These are phyloP conservation scores for Aphanoascus verrucosus DNA, from an alignment of 2,329 filamentous ascomycete genomes.

Conservation along the genomic window DNA sequence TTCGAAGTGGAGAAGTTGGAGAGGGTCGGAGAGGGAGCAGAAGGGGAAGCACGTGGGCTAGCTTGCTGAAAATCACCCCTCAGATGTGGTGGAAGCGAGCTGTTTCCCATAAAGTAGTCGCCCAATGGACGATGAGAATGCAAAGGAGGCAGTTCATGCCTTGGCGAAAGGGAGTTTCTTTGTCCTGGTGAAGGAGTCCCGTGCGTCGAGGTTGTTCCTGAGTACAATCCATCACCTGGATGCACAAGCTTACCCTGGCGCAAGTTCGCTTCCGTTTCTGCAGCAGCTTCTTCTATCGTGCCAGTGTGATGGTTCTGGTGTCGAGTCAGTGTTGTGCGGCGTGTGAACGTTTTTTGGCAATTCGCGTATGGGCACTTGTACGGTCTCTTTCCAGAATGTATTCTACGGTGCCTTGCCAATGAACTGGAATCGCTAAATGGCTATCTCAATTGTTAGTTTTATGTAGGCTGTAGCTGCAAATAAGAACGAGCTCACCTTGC, in stretches of 20 bases:
- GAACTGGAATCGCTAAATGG: conserved; percentile 95
- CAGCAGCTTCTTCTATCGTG: conserved; percentile 86
- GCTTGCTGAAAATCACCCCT: conserved; percentile 61
- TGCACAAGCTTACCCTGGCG: conserved; percentile 41
- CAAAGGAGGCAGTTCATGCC: conserved; percentile 60
- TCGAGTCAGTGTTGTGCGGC: conserved; percentile 84
- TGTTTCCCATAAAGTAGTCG: conserved; percentile 67
- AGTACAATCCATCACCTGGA: conserved; percentile 34
- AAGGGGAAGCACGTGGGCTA: conserved; percentile 55
- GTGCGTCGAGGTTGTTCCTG: conserved; percentile 36
- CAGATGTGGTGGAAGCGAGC: conserved; percentile 71
- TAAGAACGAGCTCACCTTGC: conserved; percentile 57
- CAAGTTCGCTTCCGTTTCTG: conserved; percentile 74
- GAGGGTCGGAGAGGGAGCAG: conserved; percentile 54
- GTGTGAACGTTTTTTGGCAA: conserved; percentile 96
- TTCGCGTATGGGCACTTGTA: conserved; percentile 97
- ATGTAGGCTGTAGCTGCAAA: background rate
- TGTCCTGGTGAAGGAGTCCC: conserved; percentile 76
- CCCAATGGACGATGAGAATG: conserved; percentile 56
- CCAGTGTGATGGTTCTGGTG: conserved; percentile 95
- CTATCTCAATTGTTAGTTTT: conserved; percentile 38
- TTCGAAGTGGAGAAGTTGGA: conserved; percentile 46
- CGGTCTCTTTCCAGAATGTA: conserved; percentile 88
- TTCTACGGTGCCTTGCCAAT: conserved; percentile 80
- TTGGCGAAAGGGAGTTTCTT: conserved; percentile 69